These are phyloP conservation scores for Hypholoma fasciculare DNA, from an alignment of 768 basidiomycete species.

Conservation along the genomic window DNA sequence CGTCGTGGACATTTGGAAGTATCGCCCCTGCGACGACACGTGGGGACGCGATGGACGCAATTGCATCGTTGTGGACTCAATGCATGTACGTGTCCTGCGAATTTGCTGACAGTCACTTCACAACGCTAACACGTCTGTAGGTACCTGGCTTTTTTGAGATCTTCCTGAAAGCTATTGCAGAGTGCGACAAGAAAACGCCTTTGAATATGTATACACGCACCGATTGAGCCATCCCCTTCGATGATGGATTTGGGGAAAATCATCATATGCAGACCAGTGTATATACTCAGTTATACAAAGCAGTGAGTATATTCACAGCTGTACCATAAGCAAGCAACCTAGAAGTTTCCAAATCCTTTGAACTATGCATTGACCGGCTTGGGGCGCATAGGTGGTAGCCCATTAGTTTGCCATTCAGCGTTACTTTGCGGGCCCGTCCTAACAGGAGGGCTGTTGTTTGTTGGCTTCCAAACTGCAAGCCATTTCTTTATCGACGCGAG, in stretches of 20 bases:
- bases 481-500: conserved; percentile 55
- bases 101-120: not conserved
- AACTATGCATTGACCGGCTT: conserved; percentile 31
- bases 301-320: no score
- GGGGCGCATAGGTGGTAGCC: not conserved
- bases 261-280: no score
- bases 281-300: no score
- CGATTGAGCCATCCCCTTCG: no score
- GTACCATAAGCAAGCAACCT: not conserved
- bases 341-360: conserved; percentile 25
- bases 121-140: conserved; percentile 31
- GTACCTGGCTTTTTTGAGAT: conserved; percentile 65
- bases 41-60: conserved; percentile 81
- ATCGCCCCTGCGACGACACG: conserved; percentile 53
- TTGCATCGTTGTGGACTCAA: conserved; percentile 64
- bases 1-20: conserved; percentile 76
- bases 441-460: not conserved
- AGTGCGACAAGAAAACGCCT: conserved; percentile 61
- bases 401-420: not conserved
- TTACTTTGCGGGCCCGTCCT: not conserved
- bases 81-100: conserved; percentile 53
- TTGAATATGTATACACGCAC: conserved; percentile 37
- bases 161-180: conserved; percentile 57
- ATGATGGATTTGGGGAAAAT: no score
- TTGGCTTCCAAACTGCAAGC: conserved; percentile 38